Evolutionary conservation across 345 rosid species (phyloP).

Genomic region (Salix exigua): DNA sequence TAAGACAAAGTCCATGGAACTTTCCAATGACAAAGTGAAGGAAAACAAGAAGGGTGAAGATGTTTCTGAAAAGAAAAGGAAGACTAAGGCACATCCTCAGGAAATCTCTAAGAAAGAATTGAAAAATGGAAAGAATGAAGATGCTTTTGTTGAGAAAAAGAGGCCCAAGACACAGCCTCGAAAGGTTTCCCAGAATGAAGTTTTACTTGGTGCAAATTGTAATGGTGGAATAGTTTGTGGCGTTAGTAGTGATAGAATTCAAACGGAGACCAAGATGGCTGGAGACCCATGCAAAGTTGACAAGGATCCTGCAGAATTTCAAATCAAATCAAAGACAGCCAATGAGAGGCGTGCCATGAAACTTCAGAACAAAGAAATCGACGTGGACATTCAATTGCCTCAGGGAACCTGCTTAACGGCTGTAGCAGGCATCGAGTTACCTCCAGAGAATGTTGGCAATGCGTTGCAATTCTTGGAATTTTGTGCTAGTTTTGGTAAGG

Average conservation of each 20-base stretch:
- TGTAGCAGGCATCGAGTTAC: slow-evolving; percentile 57
- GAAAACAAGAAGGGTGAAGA: slow-evolving; percentile 1
- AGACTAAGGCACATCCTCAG: not conserved
- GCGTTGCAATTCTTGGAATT: slow-evolving; percentile 80
- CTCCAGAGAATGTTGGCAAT: slow-evolving; percentile 55
- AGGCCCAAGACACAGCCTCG: not conserved
- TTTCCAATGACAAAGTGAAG: not conserved
- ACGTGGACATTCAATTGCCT: slow-evolving; percentile 44
- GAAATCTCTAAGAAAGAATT: not conserved
- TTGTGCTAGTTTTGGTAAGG: slow-evolving; percentile 78
- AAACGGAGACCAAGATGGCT: slow-evolving; percentile 7
- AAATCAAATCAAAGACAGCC: not conserved
- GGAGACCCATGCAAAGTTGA: slow-evolving; percentile 1
- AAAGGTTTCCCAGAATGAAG: not conserved
- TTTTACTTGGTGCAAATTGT: not conserved
- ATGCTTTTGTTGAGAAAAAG: not conserved
- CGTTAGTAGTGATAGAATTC: slow-evolving; percentile 11
- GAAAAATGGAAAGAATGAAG: not conserved
- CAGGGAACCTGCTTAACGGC: slow-evolving; percentile 39
- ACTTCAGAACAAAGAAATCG: slow-evolving; percentile 25
- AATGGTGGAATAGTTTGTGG: slow-evolving; percentile 13
- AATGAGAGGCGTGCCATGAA: not conserved
- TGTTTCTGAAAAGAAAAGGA: not conserved
- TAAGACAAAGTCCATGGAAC: not conserved
- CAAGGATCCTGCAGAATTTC: not conserved